Evolutionary conservation across 2,329 filamentous ascomycete species (phyloP), one percentile per base, ranked within the genome.

Genomic region (Stemphylium beticola): DNA sequence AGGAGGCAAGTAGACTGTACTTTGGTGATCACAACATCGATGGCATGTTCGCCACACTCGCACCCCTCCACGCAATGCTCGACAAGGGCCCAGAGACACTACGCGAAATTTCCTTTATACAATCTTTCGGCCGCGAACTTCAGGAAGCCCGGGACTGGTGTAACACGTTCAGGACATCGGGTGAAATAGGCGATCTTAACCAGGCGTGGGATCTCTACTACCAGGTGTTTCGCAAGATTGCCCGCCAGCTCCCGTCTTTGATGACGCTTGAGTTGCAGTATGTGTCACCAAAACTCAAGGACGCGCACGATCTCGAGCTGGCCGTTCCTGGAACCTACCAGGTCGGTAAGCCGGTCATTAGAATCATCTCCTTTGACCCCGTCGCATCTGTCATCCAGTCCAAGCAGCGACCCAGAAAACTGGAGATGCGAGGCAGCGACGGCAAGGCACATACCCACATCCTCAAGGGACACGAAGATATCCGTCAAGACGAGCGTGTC

Each of bases 151-250:
- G 92, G 57, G 93, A 98, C 65, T 99, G 95, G 89, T 99, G 95
- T 74, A 88, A 91, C 58, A 91, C 96, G 48, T 99, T 96, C 77
- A 89, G 91, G 67, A 86, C 87, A 36, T 95, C 91, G n/a, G 84
- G 88, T 45, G 95, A 99, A 70, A 87, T 95, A 57, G 93, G 91
- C 42, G 96, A 99, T 73, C 85, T 99, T 40, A 99, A 98, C 71
- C 92, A 96, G 76, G 95, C 95, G 6, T 99, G 95, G 95, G 96
- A 99, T 76, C 85, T 99, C 12, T 99, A 99, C 77, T 99, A 99
- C 77, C 92, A 96, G 63, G 95, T 98, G 0, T 99, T 99, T 86
- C 87, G 93, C 57, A 91, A 96, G 72, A 98, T 99, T 72, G 90
- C 90, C 42, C 86, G 93, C 58, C 96, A 99, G 76, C 79, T 99